Conservation (phyloP, 2,329 filamentous ascomycete species). For the Venturia effusa region DNA sequence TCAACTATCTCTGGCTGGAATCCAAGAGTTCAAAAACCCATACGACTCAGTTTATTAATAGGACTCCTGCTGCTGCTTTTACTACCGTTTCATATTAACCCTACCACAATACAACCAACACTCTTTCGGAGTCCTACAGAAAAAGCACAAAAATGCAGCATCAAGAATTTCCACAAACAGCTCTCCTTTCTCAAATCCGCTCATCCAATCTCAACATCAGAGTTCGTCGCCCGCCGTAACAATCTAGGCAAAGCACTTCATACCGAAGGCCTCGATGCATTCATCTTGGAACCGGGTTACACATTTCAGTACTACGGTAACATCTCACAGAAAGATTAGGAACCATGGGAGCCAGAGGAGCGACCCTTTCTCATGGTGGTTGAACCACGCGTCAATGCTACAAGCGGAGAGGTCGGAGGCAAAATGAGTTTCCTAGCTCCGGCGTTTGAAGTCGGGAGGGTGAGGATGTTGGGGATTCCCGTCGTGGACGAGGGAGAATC, state of each 20-base stretch:
- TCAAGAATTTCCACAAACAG: constrained; percentile 38
- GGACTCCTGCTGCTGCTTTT: background rate
- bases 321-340: constrained; percentile 50
- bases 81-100: background rate
- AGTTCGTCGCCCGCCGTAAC: constrained; percentile 46
- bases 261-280: constrained; percentile 43
- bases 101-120: background rate
- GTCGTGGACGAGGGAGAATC: constrained; percentile 26
- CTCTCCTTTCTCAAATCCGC: constrained; percentile 42
- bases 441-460: constrained; percentile 50
- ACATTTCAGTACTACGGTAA: constrained; percentile 56
- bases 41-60: background rate
- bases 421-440: constrained; percentile 49
- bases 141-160: constrained; percentile 41
- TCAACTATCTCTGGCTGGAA: background rate
- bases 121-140: background rate
- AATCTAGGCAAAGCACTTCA: constrained; percentile 46
- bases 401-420: constrained; percentile 34
- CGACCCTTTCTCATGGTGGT: constrained; percentile 53
- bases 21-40: background rate
- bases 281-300: constrained; percentile 53
- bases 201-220: constrained; percentile 35
- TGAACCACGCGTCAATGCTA: constrained; percentile 30
- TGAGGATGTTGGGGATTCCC: constrained; percentile 48
- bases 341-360: constrained; percentile 55